Percentiles rank a stretch among this genome's conserved stretches.
phyloP scores from a whole-genome alignment of 805 yeast species.

The Wickerhamomyces silvicola region DNA sequence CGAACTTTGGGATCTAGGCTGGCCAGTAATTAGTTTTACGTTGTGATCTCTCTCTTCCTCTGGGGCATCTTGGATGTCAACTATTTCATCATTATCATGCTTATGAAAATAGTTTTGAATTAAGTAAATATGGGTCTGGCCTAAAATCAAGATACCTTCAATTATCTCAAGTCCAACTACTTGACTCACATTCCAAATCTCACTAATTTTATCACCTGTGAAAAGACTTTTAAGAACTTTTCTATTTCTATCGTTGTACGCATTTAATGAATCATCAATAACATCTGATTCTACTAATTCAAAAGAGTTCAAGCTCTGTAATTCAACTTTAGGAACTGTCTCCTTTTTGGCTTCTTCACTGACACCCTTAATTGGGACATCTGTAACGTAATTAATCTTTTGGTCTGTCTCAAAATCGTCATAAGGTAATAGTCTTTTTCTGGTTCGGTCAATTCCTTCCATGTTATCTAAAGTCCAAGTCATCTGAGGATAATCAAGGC shows the following conservation, averaged over 20 bases:
- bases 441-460: conserved; percentile 64
- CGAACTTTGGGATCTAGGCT: conserved; percentile 21
- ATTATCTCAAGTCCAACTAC: conserved; percentile 70
- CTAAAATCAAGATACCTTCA: conserved; percentile 71
- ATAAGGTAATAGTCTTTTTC: conserved; percentile 53
- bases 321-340: conserved; percentile 14
- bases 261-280: conserved; percentile 23
- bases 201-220: conserved; percentile 64
- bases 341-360: conserved; percentile 4
- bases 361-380: conserved; percentile 30
- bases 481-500: conserved; percentile 13
- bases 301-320: conserved; percentile 27
- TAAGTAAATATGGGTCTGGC: conserved; percentile 57
- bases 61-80: conserved; percentile 65
- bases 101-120: conserved; percentile 64
- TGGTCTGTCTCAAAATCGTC: conserved; percentile 41
- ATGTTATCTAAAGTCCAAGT: conserved; percentile 55
- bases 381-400: conserved; percentile 33
- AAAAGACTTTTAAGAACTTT: conserved; percentile 64
- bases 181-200: conserved; percentile 69
- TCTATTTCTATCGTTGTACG: conserved; percentile 63
- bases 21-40: conserved; percentile 54
- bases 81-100: conserved; percentile 42
- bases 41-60: conserved; percentile 57
- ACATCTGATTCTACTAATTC: conserved; percentile 40